Evolutionary conservation across 2,329 filamentous ascomycete genomes (phyloP), one percentile per base, ranked within the genome.

Genomic region (Ambrosiella xylebori): DNA sequence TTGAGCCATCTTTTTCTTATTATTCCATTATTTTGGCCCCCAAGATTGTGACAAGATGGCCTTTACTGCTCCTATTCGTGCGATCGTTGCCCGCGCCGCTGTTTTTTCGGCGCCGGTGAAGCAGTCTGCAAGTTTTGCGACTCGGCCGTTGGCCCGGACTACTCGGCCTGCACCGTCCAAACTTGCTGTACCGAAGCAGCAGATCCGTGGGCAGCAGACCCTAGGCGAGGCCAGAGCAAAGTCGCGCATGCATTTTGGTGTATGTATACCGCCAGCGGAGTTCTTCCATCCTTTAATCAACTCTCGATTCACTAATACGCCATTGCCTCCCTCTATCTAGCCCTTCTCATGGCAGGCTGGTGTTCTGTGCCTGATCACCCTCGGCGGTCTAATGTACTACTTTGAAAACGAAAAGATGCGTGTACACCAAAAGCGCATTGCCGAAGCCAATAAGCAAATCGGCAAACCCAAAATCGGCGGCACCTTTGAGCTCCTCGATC

Each of bases 311-410:
- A 27, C 44, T 55, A 27, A 50, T 40, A 40, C 38, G 27, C 7
- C n/a, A 52, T 36, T n/a, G n/a, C n/a, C 5, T 35, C 17, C n/a
- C 9, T 27, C 38, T 51, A 13, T 44, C 15, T 62, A 89, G 84
- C 93, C 93, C 37, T 97, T 98, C 74, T 95, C 90, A 57, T 90
- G 87, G 81, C 91, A 88, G 71, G 85, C 91, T 38, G 91, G 88
- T 15, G 64, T 89, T 55, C 77, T 98, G 62, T 97, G 98, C 73
- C 76, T 97, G 63, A 68, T 78, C 52, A 85, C 89, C 1, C 89
- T 87, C 64, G 82, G 74, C 11, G 84, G 81, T 36, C 76, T 98
- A 65, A 82, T 89, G 61, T 80, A 87, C 71, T 98, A 97, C 70
- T 97, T 98, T 71, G 88, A 90, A 66, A 81, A 83, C 65, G 93